phyloP scores from a whole-genome alignment of 208 protist genomes.

The Histomonas meleagridis region DNA sequence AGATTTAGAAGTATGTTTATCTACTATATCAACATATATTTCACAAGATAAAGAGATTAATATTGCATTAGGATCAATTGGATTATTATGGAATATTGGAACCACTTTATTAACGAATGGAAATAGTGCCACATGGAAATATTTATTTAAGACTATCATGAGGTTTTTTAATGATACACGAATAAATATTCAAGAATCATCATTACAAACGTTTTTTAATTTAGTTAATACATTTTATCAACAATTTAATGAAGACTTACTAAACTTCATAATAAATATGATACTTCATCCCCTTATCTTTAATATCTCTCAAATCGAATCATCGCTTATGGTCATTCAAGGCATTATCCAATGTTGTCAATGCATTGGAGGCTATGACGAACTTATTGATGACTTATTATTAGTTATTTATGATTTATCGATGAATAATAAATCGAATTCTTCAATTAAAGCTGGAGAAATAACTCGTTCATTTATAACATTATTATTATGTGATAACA shows the following conservation, averaged over 20 bases:
- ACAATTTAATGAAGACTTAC: not conserved
- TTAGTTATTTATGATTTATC: not conserved
- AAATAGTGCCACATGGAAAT: not conserved
- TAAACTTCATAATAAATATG: not conserved
- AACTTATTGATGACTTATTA: not conserved
- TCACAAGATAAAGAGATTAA: not conserved
- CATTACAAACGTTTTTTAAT: not conserved
- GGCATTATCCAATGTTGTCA: not conserved
- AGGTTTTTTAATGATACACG: not conserved
- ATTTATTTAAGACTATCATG: not conserved
- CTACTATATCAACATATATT: slow-evolving; percentile 4
- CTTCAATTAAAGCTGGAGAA: not conserved
- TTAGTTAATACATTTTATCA: not conserved
- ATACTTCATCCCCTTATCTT: not conserved
- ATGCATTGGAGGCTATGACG: not conserved
- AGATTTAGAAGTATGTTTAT: not conserved
- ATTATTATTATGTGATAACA: no score
- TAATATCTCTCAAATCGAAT: not conserved
- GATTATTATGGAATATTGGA: not conserved
- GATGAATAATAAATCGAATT: not conserved
- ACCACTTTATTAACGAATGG: not conserved
- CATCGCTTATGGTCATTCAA: not conserved
- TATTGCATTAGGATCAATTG: not conserved
- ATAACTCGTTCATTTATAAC: no score
- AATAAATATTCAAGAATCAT: not conserved